Base-by-base conservation (phyloP, 257 asterid genomes). In the Jaltomata sinuosa region DNA sequence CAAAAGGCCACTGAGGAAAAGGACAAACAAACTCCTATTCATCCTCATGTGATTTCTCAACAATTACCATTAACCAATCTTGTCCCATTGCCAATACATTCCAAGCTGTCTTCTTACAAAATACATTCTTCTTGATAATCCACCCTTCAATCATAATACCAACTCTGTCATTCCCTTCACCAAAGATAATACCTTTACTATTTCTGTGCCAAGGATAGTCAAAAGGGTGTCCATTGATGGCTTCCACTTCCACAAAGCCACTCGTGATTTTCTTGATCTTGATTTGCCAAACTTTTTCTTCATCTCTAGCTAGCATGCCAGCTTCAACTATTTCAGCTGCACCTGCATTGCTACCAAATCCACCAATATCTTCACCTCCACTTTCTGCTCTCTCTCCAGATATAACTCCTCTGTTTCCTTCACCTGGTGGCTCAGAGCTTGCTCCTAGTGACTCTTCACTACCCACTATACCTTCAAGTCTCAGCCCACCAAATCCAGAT, bases 401-500 rank as follows among this genome's bases (percentile, higher is more conserved):
- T 83, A 90, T 91, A 14, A 64, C 85, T 71, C 99, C 99, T 57
- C 90, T 92, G 19, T 92, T 94, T 83, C 99, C 99, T 52, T 88
- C 97, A 8, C 94, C 98, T 0, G 91, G 93, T 61, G 97, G 94
- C 79, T 62, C 98, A 4, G 92, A 86, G 71, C 93, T 92, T 42
- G 85, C 99, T 79, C 99, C 99, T 9, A 83, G 84, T 47, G 96
- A 94, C 8, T 90, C 97, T 22, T 84, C 94, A 74, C 74, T 91
- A 31, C 98, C 98, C 25, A 89, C 92, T 15, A 93, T 94, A 45
- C 97, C 99, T 71, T 93, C 99, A 8, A 96, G 96, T 84, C 99
- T 93, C n/a, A 96, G 99, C 89, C 98, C 98, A n/a, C 99, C 99
- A 0, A 94, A 94, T 65, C 98, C 98, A 8, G 98, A 94, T 68